These are phyloP conservation scores for Metschnikowia kunwiensis DNA, from an alignment of 805 yeast genomes.

Conservation along the genomic window DNA sequence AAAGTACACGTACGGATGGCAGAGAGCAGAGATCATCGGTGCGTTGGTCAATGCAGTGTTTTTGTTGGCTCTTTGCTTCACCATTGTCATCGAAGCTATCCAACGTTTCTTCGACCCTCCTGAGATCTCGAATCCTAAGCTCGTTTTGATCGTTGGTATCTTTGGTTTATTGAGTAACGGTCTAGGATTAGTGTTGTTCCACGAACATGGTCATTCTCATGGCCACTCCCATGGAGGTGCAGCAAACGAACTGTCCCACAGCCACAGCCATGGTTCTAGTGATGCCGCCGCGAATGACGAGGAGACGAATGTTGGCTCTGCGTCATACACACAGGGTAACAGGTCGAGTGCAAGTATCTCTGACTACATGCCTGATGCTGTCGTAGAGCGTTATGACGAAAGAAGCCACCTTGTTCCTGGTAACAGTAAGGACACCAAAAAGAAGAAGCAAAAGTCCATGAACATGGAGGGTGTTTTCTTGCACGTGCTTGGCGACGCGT, in stretches of 20 bases:
- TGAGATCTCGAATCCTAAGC: conserved; percentile 73
- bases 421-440: conserved; percentile 15
- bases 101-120: conserved; percentile 85
- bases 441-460: conserved; percentile 53
- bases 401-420: conserved; percentile 30
- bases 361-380: conserved; percentile 45
- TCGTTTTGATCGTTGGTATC: conserved; percentile 76
- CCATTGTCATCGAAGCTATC: conserved; percentile 88
- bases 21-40: conserved; percentile 94
- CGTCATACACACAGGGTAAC: conserved; percentile 18
- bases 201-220: conserved; percentile 57
- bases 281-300: conserved; percentile 33
- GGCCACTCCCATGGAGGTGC: conserved; percentile 17
- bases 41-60: conserved; percentile 94
- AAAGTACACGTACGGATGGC: conserved; percentile 95
- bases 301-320: conserved; percentile 10
- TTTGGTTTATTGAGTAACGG: conserved; percentile 82
- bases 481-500: conserved; percentile 94
- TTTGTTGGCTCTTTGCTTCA: conserved; percentile 83
- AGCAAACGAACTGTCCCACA: conserved; percentile 11
- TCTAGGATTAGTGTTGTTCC: conserved; percentile 82
- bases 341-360: conserved; percentile 28
- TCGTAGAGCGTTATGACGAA: conserved; percentile 43
- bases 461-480: conserved; percentile 97
- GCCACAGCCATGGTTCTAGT: conserved; percentile 37